Evolutionary conservation across 2,329 filamentous ascomycete species (phyloP).

Genomic region (Ilyonectria sp.): DNA sequence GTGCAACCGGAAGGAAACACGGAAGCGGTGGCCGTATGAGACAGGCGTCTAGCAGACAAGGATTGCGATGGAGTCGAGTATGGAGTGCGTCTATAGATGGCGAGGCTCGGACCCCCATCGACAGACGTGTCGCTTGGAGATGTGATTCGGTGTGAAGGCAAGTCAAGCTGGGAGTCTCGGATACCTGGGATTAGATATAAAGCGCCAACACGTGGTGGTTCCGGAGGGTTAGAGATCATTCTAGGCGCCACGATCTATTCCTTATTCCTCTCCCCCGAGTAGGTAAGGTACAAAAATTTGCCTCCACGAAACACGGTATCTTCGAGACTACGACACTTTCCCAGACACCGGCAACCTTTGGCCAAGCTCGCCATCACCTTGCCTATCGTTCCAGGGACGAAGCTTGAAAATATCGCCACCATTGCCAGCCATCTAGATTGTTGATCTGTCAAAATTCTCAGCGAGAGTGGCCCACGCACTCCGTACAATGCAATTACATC

Average conservation of each 20-base stretch:
- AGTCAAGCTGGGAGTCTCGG: slow-evolving; percentile 38
- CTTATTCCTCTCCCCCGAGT: slow-evolving; percentile 35
- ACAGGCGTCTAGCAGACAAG: slow-evolving; percentile 33
- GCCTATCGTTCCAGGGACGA: slow-evolving; percentile 16
- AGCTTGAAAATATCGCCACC: slow-evolving; percentile 21
- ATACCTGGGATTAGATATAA: slow-evolving; percentile 48
- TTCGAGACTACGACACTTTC: slow-evolving; percentile 31
- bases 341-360: slow-evolving; percentile 12
- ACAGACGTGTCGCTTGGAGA: slow-evolving; percentile 46
- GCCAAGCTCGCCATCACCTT: slow-evolving; percentile 10
- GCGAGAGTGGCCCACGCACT: slow-evolving; percentile 24
- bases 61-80: slow-evolving; percentile 30
- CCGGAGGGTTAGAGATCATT: slow-evolving; percentile 37
- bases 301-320: slow-evolving; percentile 31
- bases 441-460: slow-evolving; percentile 35
- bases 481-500: slow-evolving; percentile 34
- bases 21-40: slow-evolving; percentile 36
- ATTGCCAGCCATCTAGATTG: slow-evolving; percentile 19
- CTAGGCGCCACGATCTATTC: slow-evolving; percentile 32
- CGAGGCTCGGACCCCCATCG: slow-evolving; percentile 41
- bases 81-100: slow-evolving; percentile 25
- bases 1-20: slow-evolving; percentile 37
- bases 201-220: slow-evolving; percentile 39
- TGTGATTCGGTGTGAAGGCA: slow-evolving; percentile 37
- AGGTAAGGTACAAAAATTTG: slow-evolving; percentile 35